These are phyloP conservation scores for Lentinula guzmanii DNA, from an alignment of 768 basidiomycete genomes.

Conservation along the genomic window DNA sequence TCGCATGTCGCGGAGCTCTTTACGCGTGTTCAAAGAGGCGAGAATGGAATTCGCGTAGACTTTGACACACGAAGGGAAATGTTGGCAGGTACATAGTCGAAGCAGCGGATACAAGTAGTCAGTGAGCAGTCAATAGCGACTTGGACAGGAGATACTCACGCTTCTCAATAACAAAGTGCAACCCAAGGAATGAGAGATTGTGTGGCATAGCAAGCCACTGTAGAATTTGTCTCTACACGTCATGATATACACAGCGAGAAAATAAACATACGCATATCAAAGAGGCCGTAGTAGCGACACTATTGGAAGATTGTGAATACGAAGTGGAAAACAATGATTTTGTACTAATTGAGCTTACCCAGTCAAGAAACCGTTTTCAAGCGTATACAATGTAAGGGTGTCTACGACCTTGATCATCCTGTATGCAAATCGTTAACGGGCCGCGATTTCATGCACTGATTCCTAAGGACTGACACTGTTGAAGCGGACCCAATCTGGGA, in stretches of 20 bases:
- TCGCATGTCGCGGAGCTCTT: constrained; percentile 15
- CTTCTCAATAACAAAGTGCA: constrained; percentile 44
- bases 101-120: neutral
- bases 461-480: constrained; percentile 17
- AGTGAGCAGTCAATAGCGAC: neutral
- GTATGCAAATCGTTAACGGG: neutral
- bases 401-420: constrained; percentile 34
- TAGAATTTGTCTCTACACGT: neutral
- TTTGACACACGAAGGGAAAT: constrained; percentile 3
- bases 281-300: constrained; percentile 34
- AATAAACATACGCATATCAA: constrained; percentile 31
- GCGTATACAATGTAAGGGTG: constrained; percentile 30
- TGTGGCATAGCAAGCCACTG: constrained; percentile 38
- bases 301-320: constrained; percentile 10
- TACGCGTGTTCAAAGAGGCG: constrained; percentile 24
- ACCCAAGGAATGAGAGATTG: constrained; percentile 37
- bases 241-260: neutral
- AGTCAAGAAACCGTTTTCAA: constrained; percentile 36
- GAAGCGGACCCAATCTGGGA: constrained; percentile 13
- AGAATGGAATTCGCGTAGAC: constrained; percentile 32
- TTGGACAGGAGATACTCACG: constrained; percentile 19
- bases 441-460: neutral
- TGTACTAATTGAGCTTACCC: constrained; percentile 19
- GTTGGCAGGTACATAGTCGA: neutral
- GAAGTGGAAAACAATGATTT: neutral